Evolutionary conservation across 495 filamentous ascomycete genomes (phyloP), one percentile per base, ranked within the genome.

Genomic region (Trypethelium eluteriae): DNA sequence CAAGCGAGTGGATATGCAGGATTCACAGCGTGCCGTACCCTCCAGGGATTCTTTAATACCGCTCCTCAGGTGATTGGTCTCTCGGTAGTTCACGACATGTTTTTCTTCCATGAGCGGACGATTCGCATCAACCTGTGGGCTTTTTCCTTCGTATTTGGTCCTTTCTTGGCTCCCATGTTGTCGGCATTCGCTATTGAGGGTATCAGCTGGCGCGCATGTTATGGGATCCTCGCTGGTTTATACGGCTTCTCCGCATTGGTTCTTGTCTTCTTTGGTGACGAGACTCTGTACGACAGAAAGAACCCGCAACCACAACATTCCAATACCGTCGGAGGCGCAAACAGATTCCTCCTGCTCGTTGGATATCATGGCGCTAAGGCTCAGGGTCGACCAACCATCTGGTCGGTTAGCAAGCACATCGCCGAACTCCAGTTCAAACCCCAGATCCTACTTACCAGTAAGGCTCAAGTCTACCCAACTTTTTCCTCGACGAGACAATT

Each of bases 51-150:
- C 39, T 79, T 83, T 68, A 77, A 74, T 0, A 79, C 80, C 4
- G 74, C 79, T 14, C 78, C 79, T 1, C 80, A 81, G 67, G 77
- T 80, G 3, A 77, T 81, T 62, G 80, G 80, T 10, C 70, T 82
- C 3, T 75, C 76, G 7, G 77, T 80, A 14, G 77, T 81, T 57
- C 74, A 81, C 49, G 79, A 81, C 63, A 79, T 81, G 76, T 81
- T 79, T 67, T 73, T 69, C 3, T 71, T 76, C 32, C 68, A 80
- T 36, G 77, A 81, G 64, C 80, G 79, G 72, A 76, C 80, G 2
- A 78, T 75, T 12, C 81, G 81, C 74, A 79, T 82, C 68, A 81
- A 81, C 64, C 77, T 82, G 59, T 82, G 80, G 79, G 80, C 76
- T 36, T 76, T 77, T 16, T 74, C 75, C 1, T 81, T 81, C 70